Percentiles rank a stretch among this genome's conserved stretches.
Conservation (phyloP, 768 basidiomycete genomes). For the Leucocoprinus leucothites region DNA sequence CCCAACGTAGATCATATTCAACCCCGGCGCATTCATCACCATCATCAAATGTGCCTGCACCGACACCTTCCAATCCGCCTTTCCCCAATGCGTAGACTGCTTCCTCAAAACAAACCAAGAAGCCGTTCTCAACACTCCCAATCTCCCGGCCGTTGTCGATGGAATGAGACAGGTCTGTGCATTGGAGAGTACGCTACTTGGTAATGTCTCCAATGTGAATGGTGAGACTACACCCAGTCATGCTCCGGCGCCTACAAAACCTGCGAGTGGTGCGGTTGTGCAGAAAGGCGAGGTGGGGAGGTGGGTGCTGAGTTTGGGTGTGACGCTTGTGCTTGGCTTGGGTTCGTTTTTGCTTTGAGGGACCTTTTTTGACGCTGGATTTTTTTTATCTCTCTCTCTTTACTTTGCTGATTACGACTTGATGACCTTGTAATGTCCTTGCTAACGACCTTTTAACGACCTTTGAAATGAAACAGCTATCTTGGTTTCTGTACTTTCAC, state of each 20-base stretch:
- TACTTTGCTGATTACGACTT: neutral
- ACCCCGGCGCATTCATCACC: constrained; percentile 60
- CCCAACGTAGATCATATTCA: constrained; percentile 50
- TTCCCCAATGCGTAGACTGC: constrained; percentile 70
- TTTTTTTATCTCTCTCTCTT: neutral
- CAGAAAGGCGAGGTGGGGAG: neutral
- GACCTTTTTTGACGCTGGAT: neutral
- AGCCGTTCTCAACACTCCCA: constrained; percentile 40
- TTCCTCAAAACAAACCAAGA: constrained; percentile 59
- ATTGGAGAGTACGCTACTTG: constrained; percentile 48
- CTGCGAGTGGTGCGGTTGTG: neutral
- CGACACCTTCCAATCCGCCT: constrained; percentile 39
- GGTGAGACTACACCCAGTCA: constrained; percentile 19
- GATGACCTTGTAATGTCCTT: neutral
- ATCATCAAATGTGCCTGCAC: constrained; percentile 64
- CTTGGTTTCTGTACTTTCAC: too few relatives aligned
- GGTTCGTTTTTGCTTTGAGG: neutral
- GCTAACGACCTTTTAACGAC: neutral
- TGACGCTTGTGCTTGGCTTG: neutral
- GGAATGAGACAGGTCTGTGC: constrained; percentile 54
- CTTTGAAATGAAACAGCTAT: neutral
- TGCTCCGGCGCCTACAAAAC: neutral
- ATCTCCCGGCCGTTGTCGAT: constrained; percentile 45
- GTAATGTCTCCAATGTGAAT: constrained; percentile 44
- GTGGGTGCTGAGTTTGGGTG: too few relatives aligned